Conservation (phyloP, 257 asterid genomes). For the Fraxinus cuspidata region DNA sequence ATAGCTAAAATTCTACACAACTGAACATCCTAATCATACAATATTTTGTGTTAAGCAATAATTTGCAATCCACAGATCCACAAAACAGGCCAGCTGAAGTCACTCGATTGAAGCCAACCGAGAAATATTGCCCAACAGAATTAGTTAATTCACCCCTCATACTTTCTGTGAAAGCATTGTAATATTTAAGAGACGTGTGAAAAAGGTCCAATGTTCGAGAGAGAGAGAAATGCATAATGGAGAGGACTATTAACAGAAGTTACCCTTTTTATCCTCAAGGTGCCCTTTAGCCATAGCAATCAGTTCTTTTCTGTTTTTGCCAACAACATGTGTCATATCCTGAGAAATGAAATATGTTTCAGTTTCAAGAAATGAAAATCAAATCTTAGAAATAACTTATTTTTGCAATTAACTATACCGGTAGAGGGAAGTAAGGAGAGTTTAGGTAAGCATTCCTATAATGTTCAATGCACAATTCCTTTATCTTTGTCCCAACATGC, state of each 20-base stretch:
- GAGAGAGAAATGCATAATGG: background rate
- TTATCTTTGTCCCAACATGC: constrained; percentile 84
- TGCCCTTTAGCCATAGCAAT: constrained; percentile 80
- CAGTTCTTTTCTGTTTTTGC: constrained; percentile 76
- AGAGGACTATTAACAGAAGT: constrained; percentile 19
- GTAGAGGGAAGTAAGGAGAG: constrained; percentile 89
- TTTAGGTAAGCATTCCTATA: constrained; percentile 64
- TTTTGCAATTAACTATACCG: constrained; percentile 47
- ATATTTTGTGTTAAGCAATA: background rate
- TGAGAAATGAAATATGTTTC: constrained; percentile 30
- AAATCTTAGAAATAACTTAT: constrained; percentile 15
- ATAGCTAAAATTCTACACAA: background rate
- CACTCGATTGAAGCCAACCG: constrained; percentile 12
- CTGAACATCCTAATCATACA: constrained; percentile 4
- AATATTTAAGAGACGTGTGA: background rate
- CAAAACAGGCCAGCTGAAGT: background rate
- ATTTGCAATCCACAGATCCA: constrained; percentile 6
- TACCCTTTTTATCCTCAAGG: constrained; percentile 70
- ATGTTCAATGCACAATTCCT: constrained; percentile 76
- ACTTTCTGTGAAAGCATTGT: background rate
- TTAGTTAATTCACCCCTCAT: background rate
- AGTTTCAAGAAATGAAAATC: constrained; percentile 11
- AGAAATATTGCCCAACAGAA: background rate
- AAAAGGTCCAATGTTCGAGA: background rate
- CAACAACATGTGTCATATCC: constrained; percentile 84